phyloP scores from a whole-genome alignment of 1,284 basidiomycete species.

The Rhodotorula sp. region DNA sequence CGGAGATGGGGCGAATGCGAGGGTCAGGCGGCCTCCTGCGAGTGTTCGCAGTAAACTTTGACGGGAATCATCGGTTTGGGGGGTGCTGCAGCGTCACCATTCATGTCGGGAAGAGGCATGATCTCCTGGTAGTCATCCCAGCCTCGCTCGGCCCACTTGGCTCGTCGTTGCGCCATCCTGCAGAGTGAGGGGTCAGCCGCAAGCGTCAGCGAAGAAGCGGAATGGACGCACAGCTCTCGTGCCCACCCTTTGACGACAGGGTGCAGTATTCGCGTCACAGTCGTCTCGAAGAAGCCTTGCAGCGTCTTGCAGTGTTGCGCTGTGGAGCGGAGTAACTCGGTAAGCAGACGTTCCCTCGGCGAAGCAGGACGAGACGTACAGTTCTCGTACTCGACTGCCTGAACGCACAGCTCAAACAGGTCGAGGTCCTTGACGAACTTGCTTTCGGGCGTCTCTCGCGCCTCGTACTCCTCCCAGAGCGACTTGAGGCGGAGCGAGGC shows the following conservation, averaged over 20 bases:
- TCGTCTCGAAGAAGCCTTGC: constrained; percentile 41
- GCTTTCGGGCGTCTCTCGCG: constrained; percentile 71
- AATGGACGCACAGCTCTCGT: constrained; percentile 18
- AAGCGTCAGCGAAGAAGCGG: no score
- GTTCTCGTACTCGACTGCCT: constrained; percentile 58
- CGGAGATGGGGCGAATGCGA: neutral
- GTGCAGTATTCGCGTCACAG: constrained; percentile 35
- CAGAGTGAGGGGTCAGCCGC: no score
- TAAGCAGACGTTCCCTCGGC: neutral
- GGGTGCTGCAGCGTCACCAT: neutral
- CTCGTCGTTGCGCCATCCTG: constrained; percentile 34
- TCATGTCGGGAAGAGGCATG: constrained; percentile 2
- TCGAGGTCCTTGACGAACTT: constrained; percentile 95
- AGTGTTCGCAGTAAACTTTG: constrained; percentile 16
- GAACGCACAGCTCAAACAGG: constrained; percentile 83
- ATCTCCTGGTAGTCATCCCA: constrained; percentile 31
- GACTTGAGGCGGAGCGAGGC: constrained; percentile 73
- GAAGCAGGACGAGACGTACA: constrained; percentile 46
- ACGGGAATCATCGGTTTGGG: constrained; percentile 12
- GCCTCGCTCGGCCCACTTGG: constrained; percentile 29
- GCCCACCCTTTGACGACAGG: constrained; percentile 39
- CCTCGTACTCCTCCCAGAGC: constrained; percentile 94
- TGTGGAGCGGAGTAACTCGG: neutral
- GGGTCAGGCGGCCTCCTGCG: neutral
- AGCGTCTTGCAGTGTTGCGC: constrained; percentile 28